Percentiles rank a stretch among this genome's conserved stretches.
These are phyloP conservation scores for Pyronema domesticum DNA, from an alignment of 495 filamentous ascomycete species.

Conservation along the genomic window DNA sequence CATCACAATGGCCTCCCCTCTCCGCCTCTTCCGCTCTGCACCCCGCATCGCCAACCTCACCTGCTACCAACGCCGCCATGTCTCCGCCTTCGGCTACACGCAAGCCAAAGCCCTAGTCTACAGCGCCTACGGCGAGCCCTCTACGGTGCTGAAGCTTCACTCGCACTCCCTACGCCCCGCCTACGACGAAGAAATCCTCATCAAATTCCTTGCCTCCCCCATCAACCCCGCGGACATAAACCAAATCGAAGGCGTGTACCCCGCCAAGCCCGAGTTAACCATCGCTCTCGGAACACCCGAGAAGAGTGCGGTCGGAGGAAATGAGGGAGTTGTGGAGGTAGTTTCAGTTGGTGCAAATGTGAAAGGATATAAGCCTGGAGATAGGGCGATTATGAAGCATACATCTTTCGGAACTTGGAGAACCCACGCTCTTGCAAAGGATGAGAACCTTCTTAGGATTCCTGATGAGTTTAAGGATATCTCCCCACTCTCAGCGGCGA, in stretches of 20 bases:
- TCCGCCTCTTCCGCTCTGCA: constrained; percentile 5
- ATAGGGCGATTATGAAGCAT: constrained; percentile 76
- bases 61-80: constrained; percentile 25
- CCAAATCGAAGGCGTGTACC: constrained; percentile 92
- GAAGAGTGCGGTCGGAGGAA: constrained; percentile 63
- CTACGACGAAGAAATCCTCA: constrained; percentile 41
- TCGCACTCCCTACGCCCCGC: constrained; percentile 62
- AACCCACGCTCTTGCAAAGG: constrained; percentile 59
- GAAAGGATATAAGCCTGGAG: constrained; percentile 39
- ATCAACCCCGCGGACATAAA: constrained; percentile 98
- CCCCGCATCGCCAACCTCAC: constrained; percentile 5
- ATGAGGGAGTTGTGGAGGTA: constrained; percentile 85
- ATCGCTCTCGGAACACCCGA: constrained; percentile 50
- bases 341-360: constrained; percentile 43
- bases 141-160: constrained; percentile 67
- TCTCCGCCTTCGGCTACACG: constrained; percentile 88
- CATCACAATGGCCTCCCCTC: constrained; percentile 6
- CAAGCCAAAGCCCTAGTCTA: constrained; percentile 86
- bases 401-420: constrained; percentile 82
- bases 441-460: constrained; percentile 46
- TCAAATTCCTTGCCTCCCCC: constrained; percentile 68
- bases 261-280: constrained; percentile 57
- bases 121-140: constrained; percentile 66
- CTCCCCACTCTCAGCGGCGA: constrained; percentile 57
- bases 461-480: constrained; percentile 38